phyloP scores from a whole-genome alignment of 148 eudicot species.

The Silene latifolia region DNA sequence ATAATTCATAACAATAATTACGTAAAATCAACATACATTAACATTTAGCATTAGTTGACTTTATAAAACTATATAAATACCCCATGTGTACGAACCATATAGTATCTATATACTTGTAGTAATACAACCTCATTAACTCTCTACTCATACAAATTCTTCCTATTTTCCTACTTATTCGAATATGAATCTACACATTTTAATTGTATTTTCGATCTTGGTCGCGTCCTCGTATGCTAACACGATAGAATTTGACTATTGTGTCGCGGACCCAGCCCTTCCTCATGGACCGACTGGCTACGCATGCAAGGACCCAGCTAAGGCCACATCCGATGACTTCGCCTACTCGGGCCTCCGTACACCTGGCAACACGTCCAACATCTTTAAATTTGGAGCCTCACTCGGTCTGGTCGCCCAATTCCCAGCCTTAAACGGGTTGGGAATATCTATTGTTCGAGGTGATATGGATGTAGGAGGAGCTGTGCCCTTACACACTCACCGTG shows the following conservation, averaged over 20 bases:
- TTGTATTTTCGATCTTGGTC: neutral
- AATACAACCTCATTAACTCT: no score
- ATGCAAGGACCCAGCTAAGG: constrained; percentile 9
- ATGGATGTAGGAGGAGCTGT: constrained; percentile 3
- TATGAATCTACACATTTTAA: neutral
- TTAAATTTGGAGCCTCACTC: neutral
- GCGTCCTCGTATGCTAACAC: neutral
- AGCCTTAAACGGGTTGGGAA: constrained; percentile 11
- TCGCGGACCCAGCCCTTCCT: neutral
- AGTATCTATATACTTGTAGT: no score
- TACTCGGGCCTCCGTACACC: neutral
- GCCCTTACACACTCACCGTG: neutral
- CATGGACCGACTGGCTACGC: constrained; percentile 4
- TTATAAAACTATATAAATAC: no score
- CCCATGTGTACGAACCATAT: no score
- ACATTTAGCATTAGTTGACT: no score
- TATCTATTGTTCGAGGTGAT: constrained; percentile 14
- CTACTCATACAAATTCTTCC: no score
- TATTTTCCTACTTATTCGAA: neutral
- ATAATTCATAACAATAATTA: no score
- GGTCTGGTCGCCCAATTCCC: neutral
- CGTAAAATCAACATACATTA: no score
- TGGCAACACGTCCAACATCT: neutral
- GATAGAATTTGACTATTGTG: neutral
- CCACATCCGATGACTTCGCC: constrained; percentile 1